A percentile compares a stretch with the other conserved stretches of the same genome.
Conservation (phyloP, 1,284 basidiomycete species). For the Mycosarcoma mackinlayi region DNA sequence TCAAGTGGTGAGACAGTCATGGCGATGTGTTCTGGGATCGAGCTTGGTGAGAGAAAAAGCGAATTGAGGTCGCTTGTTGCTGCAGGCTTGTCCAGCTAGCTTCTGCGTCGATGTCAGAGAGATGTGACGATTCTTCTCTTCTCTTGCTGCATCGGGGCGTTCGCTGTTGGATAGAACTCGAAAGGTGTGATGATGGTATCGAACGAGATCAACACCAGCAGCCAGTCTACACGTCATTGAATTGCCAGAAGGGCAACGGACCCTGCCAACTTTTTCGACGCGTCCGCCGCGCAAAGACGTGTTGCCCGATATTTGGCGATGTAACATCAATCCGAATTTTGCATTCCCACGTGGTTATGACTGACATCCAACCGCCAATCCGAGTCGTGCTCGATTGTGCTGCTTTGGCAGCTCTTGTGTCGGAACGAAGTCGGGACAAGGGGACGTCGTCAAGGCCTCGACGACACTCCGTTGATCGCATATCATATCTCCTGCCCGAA, state of each 20-base stretch:
- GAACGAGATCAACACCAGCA: background rate
- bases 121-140: too few species aligned
- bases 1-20: slow-evolving; percentile 40
- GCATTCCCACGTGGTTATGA: background rate
- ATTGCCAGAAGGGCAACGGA: too few species aligned
- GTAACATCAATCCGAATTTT: background rate
- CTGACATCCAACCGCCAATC: background rate
- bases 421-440: too few species aligned
- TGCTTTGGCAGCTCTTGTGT: too few species aligned
- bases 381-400: too few species aligned
- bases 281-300: slow-evolving; percentile 23
- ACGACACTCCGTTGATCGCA: too few species aligned
- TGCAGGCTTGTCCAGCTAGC: too few species aligned
- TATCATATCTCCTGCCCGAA: too few species aligned
- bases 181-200: background rate
- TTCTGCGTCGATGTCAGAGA: too few species aligned
- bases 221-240: too few species aligned
- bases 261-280: slow-evolving; percentile 23
- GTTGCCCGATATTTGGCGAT: background rate
- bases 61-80: background rate
- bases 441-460: too few species aligned
- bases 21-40: background rate
- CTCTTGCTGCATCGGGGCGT: too few species aligned
- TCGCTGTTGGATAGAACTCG: background rate
- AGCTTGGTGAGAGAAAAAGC: background rate